Conservation (phyloP, 106 monocot genomes). For the Dendrobium officinale region DNA sequence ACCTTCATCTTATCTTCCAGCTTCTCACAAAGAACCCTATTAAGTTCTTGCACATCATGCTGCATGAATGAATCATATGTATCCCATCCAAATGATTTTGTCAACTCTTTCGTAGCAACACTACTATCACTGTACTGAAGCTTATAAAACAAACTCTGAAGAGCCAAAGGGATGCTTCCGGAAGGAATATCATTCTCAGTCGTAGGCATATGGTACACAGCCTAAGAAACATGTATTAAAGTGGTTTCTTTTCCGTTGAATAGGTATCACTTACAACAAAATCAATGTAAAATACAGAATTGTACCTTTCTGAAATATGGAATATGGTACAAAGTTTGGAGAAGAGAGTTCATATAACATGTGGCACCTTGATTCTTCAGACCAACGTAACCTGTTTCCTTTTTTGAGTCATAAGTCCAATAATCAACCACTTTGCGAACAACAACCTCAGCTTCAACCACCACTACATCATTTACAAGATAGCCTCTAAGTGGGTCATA, state of each 20-base stretch:
- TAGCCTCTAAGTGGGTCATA: conserved; percentile 57
- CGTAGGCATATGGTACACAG: conserved; percentile 46
- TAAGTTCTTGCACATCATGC: conserved; percentile 75
- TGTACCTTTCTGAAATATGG: conserved; percentile 66
- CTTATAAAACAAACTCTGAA: conserved; percentile 53
- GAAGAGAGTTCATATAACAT: conserved; percentile 74
- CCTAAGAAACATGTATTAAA: conserved; percentile 11
- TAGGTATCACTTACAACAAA: background rate
- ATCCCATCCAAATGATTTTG: conserved; percentile 47
- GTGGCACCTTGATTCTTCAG: conserved; percentile 79
- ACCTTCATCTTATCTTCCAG: conserved; percentile 77
- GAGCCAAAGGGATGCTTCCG: conserved; percentile 35
- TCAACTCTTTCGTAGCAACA: conserved; percentile 50
- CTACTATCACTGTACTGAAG: conserved; percentile 62
- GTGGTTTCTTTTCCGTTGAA: background rate
- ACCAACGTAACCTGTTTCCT: conserved; percentile 69
- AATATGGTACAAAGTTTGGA: conserved; percentile 65
- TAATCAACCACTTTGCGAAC: conserved; percentile 47
- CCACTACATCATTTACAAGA: conserved; percentile 40
- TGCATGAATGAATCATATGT: conserved; percentile 51
- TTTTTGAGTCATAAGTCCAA: conserved; percentile 65
- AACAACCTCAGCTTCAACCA: conserved; percentile 61
- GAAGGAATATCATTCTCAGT: conserved; percentile 42
- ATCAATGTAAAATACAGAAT: background rate
- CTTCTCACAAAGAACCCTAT: conserved; percentile 63